These are phyloP conservation scores for Phyllosticta capitalensis DNA, from an alignment of 2,329 filamentous ascomycete genomes.

Conservation along the genomic window DNA sequence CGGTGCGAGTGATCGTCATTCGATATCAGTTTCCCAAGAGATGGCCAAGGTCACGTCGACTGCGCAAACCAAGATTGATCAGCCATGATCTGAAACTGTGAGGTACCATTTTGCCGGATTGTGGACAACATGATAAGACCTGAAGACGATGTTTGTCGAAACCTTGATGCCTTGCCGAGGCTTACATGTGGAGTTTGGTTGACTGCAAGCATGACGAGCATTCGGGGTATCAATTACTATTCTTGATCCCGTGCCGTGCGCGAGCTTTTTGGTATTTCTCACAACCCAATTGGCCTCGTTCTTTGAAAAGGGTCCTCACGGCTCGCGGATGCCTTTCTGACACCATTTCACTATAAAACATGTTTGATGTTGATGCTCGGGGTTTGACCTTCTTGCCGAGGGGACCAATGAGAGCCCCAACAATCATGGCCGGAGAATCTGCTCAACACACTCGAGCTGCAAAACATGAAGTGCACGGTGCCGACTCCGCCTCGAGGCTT, in stretches of 20 bases:
- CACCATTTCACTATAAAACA: background rate
- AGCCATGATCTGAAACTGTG: background rate
- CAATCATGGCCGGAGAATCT: background rate
- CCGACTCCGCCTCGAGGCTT: background rate
- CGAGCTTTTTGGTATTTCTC: background rate
- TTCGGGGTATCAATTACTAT: background rate
- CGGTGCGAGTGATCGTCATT: background rate
- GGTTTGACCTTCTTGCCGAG: background rate
- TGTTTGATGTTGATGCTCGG: background rate
- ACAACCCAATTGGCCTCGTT: background rate
- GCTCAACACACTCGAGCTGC: background rate
- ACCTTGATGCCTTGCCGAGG: background rate
- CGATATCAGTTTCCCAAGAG: background rate
- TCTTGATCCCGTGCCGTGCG: background rate
- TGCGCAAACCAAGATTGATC: background rate
- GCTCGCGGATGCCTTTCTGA: background rate
- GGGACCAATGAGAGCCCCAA: background rate
- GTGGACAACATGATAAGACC: background rate
- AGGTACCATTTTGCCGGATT: background rate
- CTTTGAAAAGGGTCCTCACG: background rate
- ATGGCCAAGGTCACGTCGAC: background rate
- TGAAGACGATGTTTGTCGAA: background rate
- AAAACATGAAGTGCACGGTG: background rate
- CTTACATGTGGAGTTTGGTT: background rate
- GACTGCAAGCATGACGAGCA: background rate